Conservation (phyloP, 2,329 filamentous ascomycete genomes). For the Golovinomyces cichoracearum region DNA sequence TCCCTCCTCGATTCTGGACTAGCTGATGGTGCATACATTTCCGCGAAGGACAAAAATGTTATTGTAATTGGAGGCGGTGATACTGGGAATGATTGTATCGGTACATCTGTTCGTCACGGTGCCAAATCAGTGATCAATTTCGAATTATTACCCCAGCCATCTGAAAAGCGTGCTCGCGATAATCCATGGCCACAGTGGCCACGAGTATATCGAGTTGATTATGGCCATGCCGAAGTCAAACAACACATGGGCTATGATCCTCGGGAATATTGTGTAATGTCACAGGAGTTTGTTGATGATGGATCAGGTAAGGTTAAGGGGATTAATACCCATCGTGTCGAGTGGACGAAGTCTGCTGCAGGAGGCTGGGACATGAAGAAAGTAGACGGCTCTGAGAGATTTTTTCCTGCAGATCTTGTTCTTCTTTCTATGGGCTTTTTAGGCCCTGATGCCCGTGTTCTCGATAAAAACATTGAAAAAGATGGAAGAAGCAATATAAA, state of each 20-base stretch:
- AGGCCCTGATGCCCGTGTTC: conserved; percentile 66
- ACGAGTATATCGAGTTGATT: conserved; percentile 93
- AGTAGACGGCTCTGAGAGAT: conserved; percentile 72
- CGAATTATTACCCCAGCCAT: conserved; percentile 78
- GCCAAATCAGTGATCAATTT: conserved; percentile 95
- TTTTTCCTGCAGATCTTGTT: conserved; percentile 88
- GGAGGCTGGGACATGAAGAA: conserved; percentile 99
- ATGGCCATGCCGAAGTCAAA: conserved; percentile 85
- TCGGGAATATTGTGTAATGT: conserved; percentile 95
- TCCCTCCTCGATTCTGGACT: conserved; percentile 81
- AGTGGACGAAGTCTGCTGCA: conserved; percentile 74
- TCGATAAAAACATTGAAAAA: conserved; percentile 72
- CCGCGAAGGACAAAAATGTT: conserved; percentile 84
- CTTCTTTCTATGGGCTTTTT: conserved; percentile 94
- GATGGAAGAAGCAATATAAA: conserved; percentile 90
- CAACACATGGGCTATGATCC: conserved; percentile 91
- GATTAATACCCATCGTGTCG: conserved; percentile 84
- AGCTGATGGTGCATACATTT: conserved; percentile 63
- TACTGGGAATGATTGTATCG: conserved; percentile 93
- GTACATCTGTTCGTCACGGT: conserved; percentile 82
- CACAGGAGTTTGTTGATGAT: conserved; percentile 82
- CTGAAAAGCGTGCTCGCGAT: conserved; percentile 66
- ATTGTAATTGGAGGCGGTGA: conserved; percentile 94
- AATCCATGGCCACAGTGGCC: conserved; percentile 99
- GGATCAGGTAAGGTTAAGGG: conserved; percentile 72